Evolutionary conservation across 139 green algal genomes (phyloP).

Genomic region (Coccomyxa sp.): DNA sequence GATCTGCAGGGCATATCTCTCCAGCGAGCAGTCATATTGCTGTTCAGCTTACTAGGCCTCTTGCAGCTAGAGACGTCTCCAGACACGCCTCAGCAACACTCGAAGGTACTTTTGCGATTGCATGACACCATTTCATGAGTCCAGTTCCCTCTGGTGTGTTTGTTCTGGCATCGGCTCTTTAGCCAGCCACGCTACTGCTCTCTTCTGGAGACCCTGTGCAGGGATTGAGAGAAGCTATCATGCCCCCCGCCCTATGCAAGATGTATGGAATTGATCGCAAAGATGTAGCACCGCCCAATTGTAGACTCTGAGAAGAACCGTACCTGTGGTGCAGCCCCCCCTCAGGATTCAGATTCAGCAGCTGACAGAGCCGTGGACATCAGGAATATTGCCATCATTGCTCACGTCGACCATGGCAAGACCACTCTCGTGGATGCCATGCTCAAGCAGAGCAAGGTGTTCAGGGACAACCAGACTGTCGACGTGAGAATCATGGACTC

Average conservation of each 20-base stretch:
- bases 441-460: conserved; percentile 89
- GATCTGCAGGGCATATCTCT: too few species aligned
- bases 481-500: conserved; percentile 94
- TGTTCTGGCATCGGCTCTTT: too few species aligned
- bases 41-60: too few species aligned
- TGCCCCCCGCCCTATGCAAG: not conserved
- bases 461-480: conserved; percentile 73
- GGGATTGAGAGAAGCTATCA: not conserved
- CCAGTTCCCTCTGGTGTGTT: too few species aligned
- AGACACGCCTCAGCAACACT: too few species aligned
- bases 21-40: too few species aligned
- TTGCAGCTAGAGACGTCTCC: too few species aligned
- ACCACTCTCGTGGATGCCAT: conserved; percentile 89
- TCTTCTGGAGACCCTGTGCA: not conserved
- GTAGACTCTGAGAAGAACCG: not conserved
- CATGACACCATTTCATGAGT: too few species aligned
- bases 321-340: not conserved
- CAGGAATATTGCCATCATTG: conserved; percentile 62
- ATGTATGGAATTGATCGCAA: not conserved
- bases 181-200: too few species aligned
- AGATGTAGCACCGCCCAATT: not conserved
- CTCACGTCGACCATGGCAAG: conserved; percentile 71
- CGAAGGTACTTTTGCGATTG: too few species aligned
- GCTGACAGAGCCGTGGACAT: conserved; percentile 14
- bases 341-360: too few species aligned